Evolutionary conservation across 352 stramenopile genomes (phyloP), one percentile per base, ranked within the genome.

Genomic region (Pythium dissotocum): DNA sequence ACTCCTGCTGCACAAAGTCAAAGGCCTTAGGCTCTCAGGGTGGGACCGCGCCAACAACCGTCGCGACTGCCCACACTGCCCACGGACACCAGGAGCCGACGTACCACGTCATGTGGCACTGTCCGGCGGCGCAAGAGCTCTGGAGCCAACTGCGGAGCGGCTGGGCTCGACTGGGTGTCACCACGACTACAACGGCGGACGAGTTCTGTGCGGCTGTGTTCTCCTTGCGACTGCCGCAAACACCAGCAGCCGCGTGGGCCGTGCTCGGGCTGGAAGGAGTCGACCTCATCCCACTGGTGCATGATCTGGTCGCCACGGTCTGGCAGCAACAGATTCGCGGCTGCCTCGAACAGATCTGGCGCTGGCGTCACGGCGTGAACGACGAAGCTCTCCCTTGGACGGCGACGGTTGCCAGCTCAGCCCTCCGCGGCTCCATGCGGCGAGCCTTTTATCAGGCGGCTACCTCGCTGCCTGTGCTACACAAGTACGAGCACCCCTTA

Each of bases 101-200:
- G 21, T 56, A 35, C 21, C 49, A 56, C 49, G 44, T 58, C 28
- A 24, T 58, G 26, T 58, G 52, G 52, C 18, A 21, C 52, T 58
- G 52, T 16, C 3, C 52, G 30, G 52, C 52, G 18, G 30, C 52
- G n/a, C 52, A 58, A 3, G 7, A 6, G 9, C 30, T 58, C n/a
- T 58, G 52, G 52, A 21, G 6, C 3, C 10, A 38, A 10, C 32
- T 58, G 6, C 5, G 52, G 5, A 28, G 8, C 7, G 16, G 10
- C 10, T 58, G 52, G 52, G 8, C 8, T 1, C 9, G 52, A 4
- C 28, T 58, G 30, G 52, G 52, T 28, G 26, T 58, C 16, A 24
- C 30, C 2, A 6, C 10, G 4, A 10, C 13, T 1, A 2, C 52
- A 28, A 8, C 4, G 1, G 28, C 40, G 1, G n/a, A 21, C 10